phyloP scores from a whole-genome alignment of 2,329 filamentous ascomycete genomes.

The Cordyceps cateniannulata region DNA sequence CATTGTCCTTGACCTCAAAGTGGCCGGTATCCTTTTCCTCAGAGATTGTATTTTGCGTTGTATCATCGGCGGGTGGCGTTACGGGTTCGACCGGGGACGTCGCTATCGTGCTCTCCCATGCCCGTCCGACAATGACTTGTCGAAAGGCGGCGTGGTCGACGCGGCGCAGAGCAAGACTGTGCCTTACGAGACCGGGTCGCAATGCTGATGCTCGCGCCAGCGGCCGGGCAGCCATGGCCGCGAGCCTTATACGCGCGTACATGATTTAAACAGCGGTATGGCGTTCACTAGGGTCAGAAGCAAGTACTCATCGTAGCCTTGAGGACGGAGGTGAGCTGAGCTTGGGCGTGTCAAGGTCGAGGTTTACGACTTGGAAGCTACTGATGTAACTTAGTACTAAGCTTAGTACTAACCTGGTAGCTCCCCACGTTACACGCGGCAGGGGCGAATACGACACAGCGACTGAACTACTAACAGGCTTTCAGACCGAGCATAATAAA shows the following conservation, averaged over 20 bases:
- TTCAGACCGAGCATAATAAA: too few relatives aligned
- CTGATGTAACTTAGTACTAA: too few relatives aligned
- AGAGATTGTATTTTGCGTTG: constrained; percentile 23
- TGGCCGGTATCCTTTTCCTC: constrained; percentile 69
- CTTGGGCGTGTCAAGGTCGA: constrained; percentile 1
- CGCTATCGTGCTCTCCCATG: constrained; percentile 17
- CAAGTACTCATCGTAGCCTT: neutral
- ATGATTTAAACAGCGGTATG: neutral
- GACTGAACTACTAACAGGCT: too few relatives aligned
- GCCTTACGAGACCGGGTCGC: neutral
- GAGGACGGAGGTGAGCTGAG: neutral
- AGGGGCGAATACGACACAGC: neutral
- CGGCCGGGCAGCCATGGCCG: constrained; percentile 8
- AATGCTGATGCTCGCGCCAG: constrained; percentile 1
- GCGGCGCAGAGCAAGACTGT: neutral
- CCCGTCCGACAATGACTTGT: neutral
- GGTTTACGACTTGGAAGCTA: neutral
- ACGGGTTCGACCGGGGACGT: constrained; percentile 1
- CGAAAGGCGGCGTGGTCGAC: neutral
- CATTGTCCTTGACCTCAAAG: constrained; percentile 67
- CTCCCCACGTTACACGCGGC: neutral
- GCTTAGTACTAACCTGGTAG: neutral
- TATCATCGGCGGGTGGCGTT: neutral
- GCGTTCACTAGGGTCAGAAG: neutral
- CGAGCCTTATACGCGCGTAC: neutral